Conservation (phyloP, 2,329 filamentous ascomycete species). For the Chaetomiaceae sp. region DNA sequence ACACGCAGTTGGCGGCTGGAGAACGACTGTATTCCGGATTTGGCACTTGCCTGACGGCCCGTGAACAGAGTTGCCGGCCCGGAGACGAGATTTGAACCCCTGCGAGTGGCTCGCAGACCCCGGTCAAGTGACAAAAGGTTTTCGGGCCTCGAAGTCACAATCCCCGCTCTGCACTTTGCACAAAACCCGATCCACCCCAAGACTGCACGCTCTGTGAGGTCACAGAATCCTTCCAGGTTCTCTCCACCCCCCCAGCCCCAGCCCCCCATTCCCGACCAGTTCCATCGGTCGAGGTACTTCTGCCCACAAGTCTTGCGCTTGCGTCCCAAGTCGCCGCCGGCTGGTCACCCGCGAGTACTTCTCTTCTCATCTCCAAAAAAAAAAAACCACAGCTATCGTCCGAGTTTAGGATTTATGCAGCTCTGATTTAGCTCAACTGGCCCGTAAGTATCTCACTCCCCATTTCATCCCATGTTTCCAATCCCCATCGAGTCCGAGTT, state of each 20-base stretch:
- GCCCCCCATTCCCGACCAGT: conserved; percentile 19
- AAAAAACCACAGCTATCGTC: conserved; percentile 20
- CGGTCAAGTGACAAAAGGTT: conserved; percentile 6
- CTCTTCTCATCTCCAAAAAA: conserved; percentile 13
- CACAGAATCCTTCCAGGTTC: conserved; percentile 20
- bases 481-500: neutral
- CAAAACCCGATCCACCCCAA: conserved; percentile 26
- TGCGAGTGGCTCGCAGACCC: conserved; percentile 7
- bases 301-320: conserved; percentile 21
- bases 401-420: conserved; percentile 22
- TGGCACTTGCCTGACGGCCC: neutral
- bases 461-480: neutral
- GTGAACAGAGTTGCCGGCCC: neutral
- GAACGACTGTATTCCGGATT: neutral
- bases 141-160: conserved; percentile 8
- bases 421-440: conserved; percentile 13
- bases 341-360: conserved; percentile 27
- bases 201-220: conserved; percentile 15
- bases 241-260: conserved; percentile 23
- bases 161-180: conserved; percentile 15
- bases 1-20: neutral
- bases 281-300: conserved; percentile 26
- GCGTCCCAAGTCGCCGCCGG: conserved; percentile 21
- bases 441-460: conserved; percentile 25
- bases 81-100: neutral